These are phyloP conservation scores for Vitrella brassicaformis DNA, from an alignment of 73 alveolate genomes.

Conservation along the genomic window DNA sequence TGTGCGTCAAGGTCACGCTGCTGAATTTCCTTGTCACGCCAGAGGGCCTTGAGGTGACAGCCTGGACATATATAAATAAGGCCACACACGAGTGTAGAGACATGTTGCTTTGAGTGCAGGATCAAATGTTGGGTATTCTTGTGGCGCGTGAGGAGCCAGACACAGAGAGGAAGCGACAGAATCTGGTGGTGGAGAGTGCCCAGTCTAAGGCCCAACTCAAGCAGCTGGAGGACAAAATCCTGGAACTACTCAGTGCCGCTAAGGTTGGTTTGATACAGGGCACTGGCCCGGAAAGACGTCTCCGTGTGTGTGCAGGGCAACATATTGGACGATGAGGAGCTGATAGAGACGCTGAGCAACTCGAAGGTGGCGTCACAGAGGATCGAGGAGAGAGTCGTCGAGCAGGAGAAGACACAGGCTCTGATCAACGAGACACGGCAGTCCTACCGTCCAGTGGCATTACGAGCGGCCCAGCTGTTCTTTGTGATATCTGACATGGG, in stretches of 20 bases:
- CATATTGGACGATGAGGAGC: conserved; percentile 39
- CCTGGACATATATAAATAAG: no score
- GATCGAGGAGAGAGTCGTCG: conserved; percentile 35
- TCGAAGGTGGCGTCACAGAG: conserved; percentile 29
- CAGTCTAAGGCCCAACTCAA: conserved; percentile 28
- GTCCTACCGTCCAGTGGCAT: conserved; percentile 82
- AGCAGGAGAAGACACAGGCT: conserved; percentile 35
- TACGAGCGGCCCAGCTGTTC: conserved; percentile 92
- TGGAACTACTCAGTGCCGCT: conserved; percentile 29
- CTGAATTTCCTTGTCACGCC: conserved; percentile 92
- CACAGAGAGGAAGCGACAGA: conserved; percentile 38
- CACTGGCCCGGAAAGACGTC: no score
- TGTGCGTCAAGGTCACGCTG: conserved; percentile 84
- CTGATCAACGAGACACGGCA: conserved; percentile 29
- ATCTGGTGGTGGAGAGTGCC: conserved; percentile 27
- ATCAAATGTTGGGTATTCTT: conserved; percentile 84
- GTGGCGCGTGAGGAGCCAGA: conserved; percentile 60
- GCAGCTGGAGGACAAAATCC: conserved; percentile 39
- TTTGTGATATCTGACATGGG: conserved; percentile 62
- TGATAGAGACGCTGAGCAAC: conserved; percentile 20
- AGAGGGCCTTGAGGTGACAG: conserved; percentile 79
- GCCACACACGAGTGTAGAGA: no score
- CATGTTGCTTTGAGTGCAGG: conserved; percentile 35
- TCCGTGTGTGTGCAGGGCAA: conserved; percentile 6
- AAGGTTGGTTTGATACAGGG: no score